Base-by-base conservation (phyloP, 1,284 basidiomycete genomes). In the Puccinia coronata region DNA sequence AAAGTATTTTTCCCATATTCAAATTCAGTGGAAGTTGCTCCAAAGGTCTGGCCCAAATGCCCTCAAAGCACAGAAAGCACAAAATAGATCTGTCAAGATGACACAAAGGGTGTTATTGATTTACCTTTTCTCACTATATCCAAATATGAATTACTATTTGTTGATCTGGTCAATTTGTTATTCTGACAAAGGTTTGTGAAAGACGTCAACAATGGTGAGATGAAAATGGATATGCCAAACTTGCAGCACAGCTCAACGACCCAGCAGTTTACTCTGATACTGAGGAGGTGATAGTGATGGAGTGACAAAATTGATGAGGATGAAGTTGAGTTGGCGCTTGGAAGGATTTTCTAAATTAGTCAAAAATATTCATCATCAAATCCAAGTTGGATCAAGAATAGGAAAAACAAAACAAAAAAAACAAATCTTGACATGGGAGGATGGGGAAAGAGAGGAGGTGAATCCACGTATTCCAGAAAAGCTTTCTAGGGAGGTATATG, bases 151-250 rank as follows among this genome's bases (percentile, higher is more conserved):
- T 36, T n/a, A 28, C 14, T 25, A 59, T 28, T 25, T 59, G 23
- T 8, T 59, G 5, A 36, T 65, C n/a, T 65, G 6, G 9, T 31
- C 20, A 34, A 51, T 36, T 18, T 36, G 18, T 61, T 61, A 31
- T 34, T 34, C n/a, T n/a, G n/a, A n/a, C n/a, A n/a, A 20, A 70
- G 67, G 25, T 70, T 70, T 47, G 34, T 70, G 34, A 70, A 51
- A 55, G 71, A 41, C 55, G 71, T n/a, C 71, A 73, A n/a, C 31
- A 55, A 23, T 73, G 71, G 71, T 73, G 71, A 57, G 71, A 73
- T 57, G 51, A 53, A 16, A 73, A 73, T n/a, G 51, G 51, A 14
- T 73, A 73, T 57, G 31, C 36, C 4, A 31, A 41, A 23, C 49
- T 73, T 25, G 71, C 71, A 36, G 28, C 71, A 34, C 71, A 73